phyloP scores from a whole-genome alignment of 345 rosid species.

The Orychophragmus violaceus region DNA sequence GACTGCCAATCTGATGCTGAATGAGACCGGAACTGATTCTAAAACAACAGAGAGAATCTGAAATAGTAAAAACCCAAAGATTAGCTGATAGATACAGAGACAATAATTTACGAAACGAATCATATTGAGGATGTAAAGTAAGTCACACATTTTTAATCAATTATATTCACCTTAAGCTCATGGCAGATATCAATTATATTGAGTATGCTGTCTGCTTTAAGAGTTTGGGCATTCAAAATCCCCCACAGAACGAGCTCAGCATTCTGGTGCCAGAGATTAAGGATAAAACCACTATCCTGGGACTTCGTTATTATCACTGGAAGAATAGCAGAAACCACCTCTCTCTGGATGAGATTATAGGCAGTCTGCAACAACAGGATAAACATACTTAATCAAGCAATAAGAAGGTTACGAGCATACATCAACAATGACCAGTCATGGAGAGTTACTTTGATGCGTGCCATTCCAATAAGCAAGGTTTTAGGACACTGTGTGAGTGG shows the following conservation, averaged over 20 bases:
- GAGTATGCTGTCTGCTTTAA: constrained; percentile 48
- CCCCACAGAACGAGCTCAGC: constrained; percentile 68
- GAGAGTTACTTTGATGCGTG: constrained; percentile 60
- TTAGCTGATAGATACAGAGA: neutral
- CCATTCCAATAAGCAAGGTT: constrained; percentile 80
- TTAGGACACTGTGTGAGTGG: constrained; percentile 84
- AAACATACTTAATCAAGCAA: constrained; percentile 5
- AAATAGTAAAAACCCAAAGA: neutral
- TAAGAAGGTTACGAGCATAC: neutral
- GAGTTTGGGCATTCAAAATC: constrained; percentile 46
- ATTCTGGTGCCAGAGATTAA: constrained; percentile 73
- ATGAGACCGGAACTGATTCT: constrained; percentile 66
- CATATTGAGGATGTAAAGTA: neutral
- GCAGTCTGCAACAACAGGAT: constrained; percentile 54
- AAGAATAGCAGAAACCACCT: constrained; percentile 58
- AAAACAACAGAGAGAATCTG: constrained; percentile 70
- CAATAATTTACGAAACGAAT: neutral
- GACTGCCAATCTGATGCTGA: constrained; percentile 69
- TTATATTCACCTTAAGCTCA: constrained; percentile 66
- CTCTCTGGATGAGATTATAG: constrained; percentile 72
- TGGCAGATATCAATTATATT: constrained; percentile 68
- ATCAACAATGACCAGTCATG: neutral
- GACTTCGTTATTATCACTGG: constrained; percentile 55
- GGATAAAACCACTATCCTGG: constrained; percentile 46
- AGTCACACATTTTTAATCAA: neutral